A percentile compares a stretch with the other conserved stretches of the same genome.
Evolutionary conservation across 345 rosid genomes (phyloP).

Genomic region (Salix viminalis): DNA sequence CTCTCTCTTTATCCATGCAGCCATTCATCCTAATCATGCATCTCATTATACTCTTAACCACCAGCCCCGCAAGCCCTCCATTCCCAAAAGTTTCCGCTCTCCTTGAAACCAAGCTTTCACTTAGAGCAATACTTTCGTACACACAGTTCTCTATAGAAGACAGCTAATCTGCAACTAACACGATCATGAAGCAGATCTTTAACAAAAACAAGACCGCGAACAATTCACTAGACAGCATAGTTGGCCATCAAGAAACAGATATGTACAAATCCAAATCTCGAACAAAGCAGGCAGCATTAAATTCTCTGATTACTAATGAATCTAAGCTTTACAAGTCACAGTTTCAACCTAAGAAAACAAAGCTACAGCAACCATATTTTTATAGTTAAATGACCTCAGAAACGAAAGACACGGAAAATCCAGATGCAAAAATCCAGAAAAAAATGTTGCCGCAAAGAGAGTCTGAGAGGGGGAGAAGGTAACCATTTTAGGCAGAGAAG

Average conservation of each 20-base stretch:
- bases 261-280: not conserved
- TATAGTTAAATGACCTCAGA: not conserved
- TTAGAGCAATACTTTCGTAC: not conserved
- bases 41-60: not conserved
- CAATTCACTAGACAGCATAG: not conserved
- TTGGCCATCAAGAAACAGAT: not conserved
- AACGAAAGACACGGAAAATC: not conserved
- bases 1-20: not conserved
- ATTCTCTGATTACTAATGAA: not conserved
- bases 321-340: not conserved
- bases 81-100: not conserved
- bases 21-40: not conserved
- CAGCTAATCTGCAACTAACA: not conserved
- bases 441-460: not conserved
- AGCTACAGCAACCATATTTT: not conserved
- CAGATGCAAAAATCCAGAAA: not conserved
- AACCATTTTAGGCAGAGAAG: not conserved
- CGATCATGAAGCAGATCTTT: not conserved
- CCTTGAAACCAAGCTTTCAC: not conserved
- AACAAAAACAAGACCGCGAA: not conserved
- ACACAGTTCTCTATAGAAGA: not conserved
- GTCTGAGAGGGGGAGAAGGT: not conserved
- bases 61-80: not conserved
- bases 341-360: not conserved
- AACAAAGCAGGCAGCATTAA: not conserved